Evolutionary conservation across 2,329 filamentous ascomycete genomes (phyloP).

Genomic region (Clonostachys sp.): DNA sequence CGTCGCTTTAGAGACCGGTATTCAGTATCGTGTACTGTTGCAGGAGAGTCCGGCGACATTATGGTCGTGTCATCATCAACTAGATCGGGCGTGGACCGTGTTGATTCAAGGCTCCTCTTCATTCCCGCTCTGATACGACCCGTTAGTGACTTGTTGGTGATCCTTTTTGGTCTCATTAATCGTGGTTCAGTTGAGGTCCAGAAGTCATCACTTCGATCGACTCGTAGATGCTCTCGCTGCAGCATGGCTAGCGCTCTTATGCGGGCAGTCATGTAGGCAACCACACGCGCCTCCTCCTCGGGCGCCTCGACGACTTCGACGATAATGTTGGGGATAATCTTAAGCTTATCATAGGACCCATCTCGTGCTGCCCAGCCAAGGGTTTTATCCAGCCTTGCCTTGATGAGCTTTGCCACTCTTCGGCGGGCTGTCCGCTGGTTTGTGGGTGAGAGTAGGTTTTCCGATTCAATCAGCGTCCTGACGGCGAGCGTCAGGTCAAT

Average conservation of each 20-base stretch:
- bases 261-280: slow-evolving; percentile 23
- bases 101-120: slow-evolving; percentile 2
- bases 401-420: slow-evolving; percentile 20
- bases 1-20: not conserved
- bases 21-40: not conserved
- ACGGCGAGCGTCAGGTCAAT: slow-evolving; percentile 31
- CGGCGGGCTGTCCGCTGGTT: not conserved
- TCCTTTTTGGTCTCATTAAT: not conserved
- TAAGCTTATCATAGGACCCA: slow-evolving; percentile 24
- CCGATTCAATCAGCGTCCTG: slow-evolving; percentile 25
- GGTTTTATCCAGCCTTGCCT: slow-evolving; percentile 25
- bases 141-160: not conserved
- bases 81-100: not conserved
- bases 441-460: slow-evolving; percentile 15
- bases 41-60: slow-evolving; percentile 1
- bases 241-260: slow-evolving; percentile 26
- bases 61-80: slow-evolving; percentile 6
- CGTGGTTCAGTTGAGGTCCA: slow-evolving; percentile 13
- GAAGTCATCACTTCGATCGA: slow-evolving; percentile 17
- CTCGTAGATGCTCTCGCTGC: slow-evolving; percentile 27
- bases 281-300: slow-evolving; percentile 19
- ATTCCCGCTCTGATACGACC: slow-evolving; percentile 1
- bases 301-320: slow-evolving; percentile 26
- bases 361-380: slow-evolving; percentile 35
- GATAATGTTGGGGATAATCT: slow-evolving; percentile 30